Evolutionary conservation across 164 flowering plant species (phyloP), one percentile per base, ranked within the genome.

Genomic region (Magnolia changhungtana): DNA sequence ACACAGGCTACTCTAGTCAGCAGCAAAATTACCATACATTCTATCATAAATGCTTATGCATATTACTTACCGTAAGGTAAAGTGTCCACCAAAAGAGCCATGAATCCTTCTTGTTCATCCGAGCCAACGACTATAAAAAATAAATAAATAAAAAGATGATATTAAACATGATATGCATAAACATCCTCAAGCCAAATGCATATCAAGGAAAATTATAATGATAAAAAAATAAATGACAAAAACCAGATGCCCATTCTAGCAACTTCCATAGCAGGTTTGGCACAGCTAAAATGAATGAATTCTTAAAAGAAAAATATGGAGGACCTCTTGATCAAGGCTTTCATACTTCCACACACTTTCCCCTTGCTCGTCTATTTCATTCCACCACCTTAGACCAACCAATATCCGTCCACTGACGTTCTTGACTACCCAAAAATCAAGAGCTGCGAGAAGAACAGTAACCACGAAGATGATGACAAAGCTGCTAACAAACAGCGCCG

Each of bases 41-140:
- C 45, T 14, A 31, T 67, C 14, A 67, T 67, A 67, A 19, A 14
- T 7, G n/a, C 50, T 24, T 11, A 29, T 67, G 45, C 50, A 14
- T 67, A 13, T 24, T 52, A 75, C 97, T 89, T 82, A 96, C 99
- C 11, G 96, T 75, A 66, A 94, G 88, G 84, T 93, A 96, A 61
- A 95, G 91, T 2, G 96, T 92, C 98, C 98, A 95, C 99, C 99
- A 93, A 80, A 95, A 95, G 7, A 96, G 92, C 99, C 98, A 96
- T 16, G 99, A 91, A 76, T 96, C 98, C 83, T 96, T 96, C 89
- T 96, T 92, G 89, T 96, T 96, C 86, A 96, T 88, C 75, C 98
- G 91, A 67, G 97, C 88, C 93, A 96, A 76, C 50, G 98, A 90
- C 99, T 96, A 76, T 50, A 78, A 69, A 24, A 73, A 71, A 20